Evolutionary conservation across 768 basidiomycete species (phyloP).

Genomic region (Boletus sp.): DNA sequence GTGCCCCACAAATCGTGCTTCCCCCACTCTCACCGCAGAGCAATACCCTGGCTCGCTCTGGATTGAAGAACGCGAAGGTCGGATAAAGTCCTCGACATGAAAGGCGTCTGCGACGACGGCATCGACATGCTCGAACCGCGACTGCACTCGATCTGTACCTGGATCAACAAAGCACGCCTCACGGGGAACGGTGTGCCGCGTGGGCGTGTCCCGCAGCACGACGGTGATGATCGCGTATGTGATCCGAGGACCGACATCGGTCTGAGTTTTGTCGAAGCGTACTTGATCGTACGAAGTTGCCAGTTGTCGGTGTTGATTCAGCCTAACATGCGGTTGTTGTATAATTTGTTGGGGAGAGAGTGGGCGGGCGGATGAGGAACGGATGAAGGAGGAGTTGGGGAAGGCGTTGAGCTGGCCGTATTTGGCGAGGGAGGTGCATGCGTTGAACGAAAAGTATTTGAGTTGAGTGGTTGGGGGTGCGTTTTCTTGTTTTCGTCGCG

Average conservation of each 20-base stretch:
- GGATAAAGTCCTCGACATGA: slow-evolving; percentile 91
- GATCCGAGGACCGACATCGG: slow-evolving; percentile 92
- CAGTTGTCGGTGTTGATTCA: slow-evolving; percentile 89
- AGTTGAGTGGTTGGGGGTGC: slow-evolving; percentile 34
- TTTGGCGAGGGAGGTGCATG: slow-evolving; percentile 80
- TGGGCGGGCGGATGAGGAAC: slow-evolving; percentile 53
- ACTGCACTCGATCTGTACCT: slow-evolving; percentile 83
- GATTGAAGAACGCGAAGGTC: slow-evolving; percentile 84
- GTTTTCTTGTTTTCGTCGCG: not conserved
- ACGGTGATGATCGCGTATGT: slow-evolving; percentile 97
- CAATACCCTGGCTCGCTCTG: slow-evolving; percentile 65
- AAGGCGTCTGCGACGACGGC: slow-evolving; percentile 93
- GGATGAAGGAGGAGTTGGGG: slow-evolving; percentile 57
- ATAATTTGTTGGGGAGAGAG: slow-evolving; percentile 83
- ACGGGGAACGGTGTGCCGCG: too few relatives aligned
- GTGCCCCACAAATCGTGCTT: slow-evolving; percentile 4
- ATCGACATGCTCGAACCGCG: slow-evolving; percentile 92
- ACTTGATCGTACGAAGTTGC: slow-evolving; percentile 87
- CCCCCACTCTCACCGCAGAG: slow-evolving; percentile 36
- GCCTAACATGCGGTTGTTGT: slow-evolving; percentile 96
- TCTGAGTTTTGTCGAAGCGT: slow-evolving; percentile 88
- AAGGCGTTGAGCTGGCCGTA: slow-evolving; percentile 81
- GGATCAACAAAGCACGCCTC: slow-evolving; percentile 90
- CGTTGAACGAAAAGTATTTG: slow-evolving; percentile 83
- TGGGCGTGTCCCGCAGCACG: slow-evolving; percentile 95